These are phyloP conservation scores for Alternaria ventricosa DNA, from an alignment of 2,329 filamentous ascomycete genomes.

Conservation along the genomic window DNA sequence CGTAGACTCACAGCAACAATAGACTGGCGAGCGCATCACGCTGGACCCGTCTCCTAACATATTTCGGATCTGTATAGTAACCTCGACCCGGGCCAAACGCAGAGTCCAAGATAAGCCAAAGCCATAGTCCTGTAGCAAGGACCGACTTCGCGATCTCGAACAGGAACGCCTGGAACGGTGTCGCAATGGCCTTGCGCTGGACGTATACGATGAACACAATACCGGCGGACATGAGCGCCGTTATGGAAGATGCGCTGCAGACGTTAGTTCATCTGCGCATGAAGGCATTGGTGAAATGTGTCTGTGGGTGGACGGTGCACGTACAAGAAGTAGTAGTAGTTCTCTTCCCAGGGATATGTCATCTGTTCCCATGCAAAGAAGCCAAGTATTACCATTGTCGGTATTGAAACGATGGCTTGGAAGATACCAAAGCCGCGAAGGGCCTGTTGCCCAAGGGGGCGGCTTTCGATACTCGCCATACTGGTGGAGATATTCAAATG, in stretches of 20 bases:
- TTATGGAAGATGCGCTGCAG: background rate
- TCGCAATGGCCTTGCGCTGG: background rate
- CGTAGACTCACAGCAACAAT: background rate
- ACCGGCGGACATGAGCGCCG: background rate
- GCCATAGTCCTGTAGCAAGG: slow-evolving; percentile 1
- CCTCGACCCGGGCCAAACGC: background rate
- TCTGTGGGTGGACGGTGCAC: background rate
- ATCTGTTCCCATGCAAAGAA: background rate
- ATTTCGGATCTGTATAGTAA: background rate
- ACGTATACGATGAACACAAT: background rate
- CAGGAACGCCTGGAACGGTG: background rate
- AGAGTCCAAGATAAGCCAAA: slow-evolving; percentile 1
- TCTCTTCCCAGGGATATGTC: background rate
- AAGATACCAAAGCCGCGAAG: slow-evolving; percentile 1
- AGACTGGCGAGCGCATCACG: background rate
- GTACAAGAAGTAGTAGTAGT: background rate
- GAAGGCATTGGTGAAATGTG: background rate
- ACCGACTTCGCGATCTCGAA: background rate
- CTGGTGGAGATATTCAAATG: rapidly evolving
- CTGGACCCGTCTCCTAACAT: background rate
- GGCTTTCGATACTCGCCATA: background rate
- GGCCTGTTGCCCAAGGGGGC: background rate
- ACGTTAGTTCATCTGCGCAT: background rate
- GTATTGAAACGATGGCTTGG: background rate
- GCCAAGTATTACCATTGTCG: background rate